Evolutionary conservation across 768 basidiomycete genomes (phyloP).

Genomic region (Dentipellis sp.): DNA sequence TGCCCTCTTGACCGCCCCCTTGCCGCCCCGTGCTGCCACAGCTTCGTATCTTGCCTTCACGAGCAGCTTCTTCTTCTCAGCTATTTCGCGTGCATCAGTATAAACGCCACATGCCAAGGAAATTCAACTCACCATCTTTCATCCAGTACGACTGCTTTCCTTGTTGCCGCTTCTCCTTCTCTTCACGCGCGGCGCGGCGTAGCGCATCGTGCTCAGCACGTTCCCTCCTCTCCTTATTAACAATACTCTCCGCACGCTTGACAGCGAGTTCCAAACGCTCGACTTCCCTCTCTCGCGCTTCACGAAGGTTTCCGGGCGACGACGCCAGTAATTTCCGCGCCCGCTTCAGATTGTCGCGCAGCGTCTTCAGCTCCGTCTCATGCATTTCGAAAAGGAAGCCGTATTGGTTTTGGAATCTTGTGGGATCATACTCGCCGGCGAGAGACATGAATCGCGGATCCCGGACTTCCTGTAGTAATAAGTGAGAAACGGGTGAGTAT

Average conservation of each 20-base stretch:
- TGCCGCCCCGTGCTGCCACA: constrained; percentile 68
- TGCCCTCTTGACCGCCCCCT: constrained; percentile 74
- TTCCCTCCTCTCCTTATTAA: constrained; percentile 64
- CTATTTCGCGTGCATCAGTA: constrained; percentile 29
- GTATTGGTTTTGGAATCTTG: constrained; percentile 64
- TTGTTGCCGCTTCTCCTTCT: constrained; percentile 54
- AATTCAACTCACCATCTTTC: constrained; percentile 56
- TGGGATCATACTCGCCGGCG: constrained; percentile 55
- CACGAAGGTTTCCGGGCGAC: constrained; percentile 50
- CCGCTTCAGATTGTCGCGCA: constrained; percentile 57
- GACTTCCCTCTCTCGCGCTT: constrained; percentile 61
- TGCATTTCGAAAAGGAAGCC: constrained; percentile 65
- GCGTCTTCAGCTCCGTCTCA: constrained; percentile 48
- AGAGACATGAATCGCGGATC: constrained; percentile 82
- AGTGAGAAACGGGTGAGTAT: neutral
- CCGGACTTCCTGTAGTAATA: constrained; percentile 48
- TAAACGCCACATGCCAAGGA: neutral
- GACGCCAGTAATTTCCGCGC: constrained; percentile 55
- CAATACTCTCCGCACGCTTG: constrained; percentile 67
- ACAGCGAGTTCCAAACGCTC: constrained; percentile 60
- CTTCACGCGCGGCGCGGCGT: constrained; percentile 32
- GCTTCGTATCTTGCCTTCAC: constrained; percentile 73
- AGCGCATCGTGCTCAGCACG: constrained; percentile 66
- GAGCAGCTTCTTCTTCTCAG: constrained; percentile 68
- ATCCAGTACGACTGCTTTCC: constrained; percentile 84